phyloP scores from a whole-genome alignment of 495 filamentous ascomycete genomes.

The Podospora pseudoanserina region DNA sequence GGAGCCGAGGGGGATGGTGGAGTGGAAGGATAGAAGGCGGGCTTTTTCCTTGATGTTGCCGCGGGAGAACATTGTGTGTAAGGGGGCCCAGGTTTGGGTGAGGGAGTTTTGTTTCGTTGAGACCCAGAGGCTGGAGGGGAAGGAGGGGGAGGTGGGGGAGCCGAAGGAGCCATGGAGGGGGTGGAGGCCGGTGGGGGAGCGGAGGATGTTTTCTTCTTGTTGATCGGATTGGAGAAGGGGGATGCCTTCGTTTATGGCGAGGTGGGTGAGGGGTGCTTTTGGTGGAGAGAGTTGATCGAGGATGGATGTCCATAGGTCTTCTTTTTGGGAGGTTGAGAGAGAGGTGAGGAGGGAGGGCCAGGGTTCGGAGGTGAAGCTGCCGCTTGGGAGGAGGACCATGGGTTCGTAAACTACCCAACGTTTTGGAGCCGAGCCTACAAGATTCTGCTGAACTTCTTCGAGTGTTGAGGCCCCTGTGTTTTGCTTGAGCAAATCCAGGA shows the following conservation, averaged over 20 bases:
- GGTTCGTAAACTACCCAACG: slow-evolving; percentile 68
- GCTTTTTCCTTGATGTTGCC: slow-evolving; percentile 90
- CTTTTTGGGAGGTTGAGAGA: slow-evolving; percentile 1
- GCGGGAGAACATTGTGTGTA: slow-evolving; percentile 86
- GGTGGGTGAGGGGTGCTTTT: slow-evolving; percentile 52
- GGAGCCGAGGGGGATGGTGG: not conserved
- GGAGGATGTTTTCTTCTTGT: slow-evolving; percentile 53
- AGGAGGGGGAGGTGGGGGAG: slow-evolving; percentile 32
- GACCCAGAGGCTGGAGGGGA: slow-evolving; percentile 68
- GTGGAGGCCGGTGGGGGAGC: slow-evolving; percentile 59
- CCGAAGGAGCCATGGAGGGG: slow-evolving; percentile 69
- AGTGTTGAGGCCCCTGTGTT: not conserved
- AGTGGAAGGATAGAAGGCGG: slow-evolving; percentile 55
- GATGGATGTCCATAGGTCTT: slow-evolving; percentile 42
- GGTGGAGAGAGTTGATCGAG: slow-evolving; percentile 49
- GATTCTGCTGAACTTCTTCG: slow-evolving; percentile 13
- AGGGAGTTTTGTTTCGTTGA: slow-evolving; percentile 73
- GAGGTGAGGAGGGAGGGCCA: slow-evolving; percentile 46
- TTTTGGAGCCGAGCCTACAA: slow-evolving; percentile 51
- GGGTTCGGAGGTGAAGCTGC: slow-evolving; percentile 49
- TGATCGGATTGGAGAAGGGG: slow-evolving; percentile 36
- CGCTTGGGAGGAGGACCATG: slow-evolving; percentile 62
- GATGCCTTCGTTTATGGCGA: slow-evolving; percentile 73
- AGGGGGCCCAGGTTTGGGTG: slow-evolving; percentile 79
- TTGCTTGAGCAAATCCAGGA: not conserved